Evolutionary conservation across 192 early-diverging fungal genomes (phyloP).

Genomic region (Piromyces finnis): DNA sequence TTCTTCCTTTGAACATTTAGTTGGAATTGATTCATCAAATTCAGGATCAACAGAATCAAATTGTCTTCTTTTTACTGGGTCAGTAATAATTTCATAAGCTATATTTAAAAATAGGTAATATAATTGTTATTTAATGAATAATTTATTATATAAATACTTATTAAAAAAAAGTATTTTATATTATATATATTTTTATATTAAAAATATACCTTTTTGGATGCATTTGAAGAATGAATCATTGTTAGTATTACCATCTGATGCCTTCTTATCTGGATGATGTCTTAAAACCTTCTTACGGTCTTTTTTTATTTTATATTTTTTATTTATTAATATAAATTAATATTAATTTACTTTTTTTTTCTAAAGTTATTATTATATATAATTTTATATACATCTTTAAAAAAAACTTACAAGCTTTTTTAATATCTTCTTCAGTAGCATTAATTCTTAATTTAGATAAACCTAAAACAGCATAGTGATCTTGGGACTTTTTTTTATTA

Average conservation of each 20-base stretch:
- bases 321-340: slow-evolving; percentile 1
- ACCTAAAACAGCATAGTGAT: slow-evolving; percentile 91
- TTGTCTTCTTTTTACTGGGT: slow-evolving; percentile 74
- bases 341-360: neutral
- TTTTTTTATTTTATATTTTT: too few species aligned
- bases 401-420: slow-evolving; percentile 38
- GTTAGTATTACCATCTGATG: slow-evolving; percentile 38
- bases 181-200: neutral
- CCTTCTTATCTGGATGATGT: slow-evolving; percentile 98
- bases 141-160: too few species aligned
- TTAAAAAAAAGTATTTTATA: too few species aligned
- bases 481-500: slow-evolving; percentile 43
- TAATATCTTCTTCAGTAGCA: slow-evolving; percentile 87
- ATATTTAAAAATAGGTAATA: too few species aligned
- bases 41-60: slow-evolving; percentile 91
- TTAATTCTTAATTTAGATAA: slow-evolving; percentile 70
- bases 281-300: slow-evolving; percentile 84
- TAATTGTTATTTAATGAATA: too few species aligned
- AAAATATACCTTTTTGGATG: slow-evolving; percentile 46
- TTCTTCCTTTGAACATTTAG: slow-evolving; percentile 43
- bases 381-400: too few species aligned
- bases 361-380: neutral
- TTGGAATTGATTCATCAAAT: slow-evolving; percentile 54
- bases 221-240: slow-evolving; percentile 99
- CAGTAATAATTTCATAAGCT: slow-evolving; percentile 84